phyloP scores from a whole-genome alignment of 2,329 filamentous ascomycete species.

The Westerdykella ornata region DNA sequence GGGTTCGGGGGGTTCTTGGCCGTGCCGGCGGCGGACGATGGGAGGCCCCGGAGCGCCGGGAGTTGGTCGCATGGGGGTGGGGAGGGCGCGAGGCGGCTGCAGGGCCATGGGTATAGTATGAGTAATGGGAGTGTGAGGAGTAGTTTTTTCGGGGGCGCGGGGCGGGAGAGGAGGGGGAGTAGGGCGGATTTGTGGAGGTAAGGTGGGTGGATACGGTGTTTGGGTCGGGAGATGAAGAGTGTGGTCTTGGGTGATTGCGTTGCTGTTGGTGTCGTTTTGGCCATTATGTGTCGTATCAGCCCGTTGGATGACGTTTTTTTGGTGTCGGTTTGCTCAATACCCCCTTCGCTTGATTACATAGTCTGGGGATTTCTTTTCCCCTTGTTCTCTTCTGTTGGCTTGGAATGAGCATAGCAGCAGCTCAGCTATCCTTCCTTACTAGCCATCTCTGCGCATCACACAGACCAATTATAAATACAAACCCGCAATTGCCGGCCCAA shows the following conservation, averaged over 20 bases:
- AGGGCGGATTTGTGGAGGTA: slow-evolving; percentile 34
- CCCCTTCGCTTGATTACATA: slow-evolving; percentile 3
- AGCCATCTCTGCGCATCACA: no score
- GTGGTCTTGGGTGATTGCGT: no score
- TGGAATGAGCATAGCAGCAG: no score
- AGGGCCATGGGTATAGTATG: slow-evolving; percentile 22
- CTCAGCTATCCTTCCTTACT: no score
- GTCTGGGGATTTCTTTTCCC: no score
- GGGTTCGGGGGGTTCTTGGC: slow-evolving; percentile 61
- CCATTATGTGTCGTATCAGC: no score
- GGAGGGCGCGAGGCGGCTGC: slow-evolving; percentile 9
- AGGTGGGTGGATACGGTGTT: background rate
- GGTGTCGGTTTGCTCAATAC: slow-evolving; percentile 9
- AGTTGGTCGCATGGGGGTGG: slow-evolving; percentile 18
- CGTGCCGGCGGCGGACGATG: slow-evolving; percentile 44
- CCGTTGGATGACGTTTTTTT: no score
- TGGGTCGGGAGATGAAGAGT: background rate
- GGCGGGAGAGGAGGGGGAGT: slow-evolving; percentile 29
- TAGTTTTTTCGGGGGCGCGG: slow-evolving; percentile 30
- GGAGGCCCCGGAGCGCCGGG: slow-evolving; percentile 32
- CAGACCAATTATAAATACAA: no score
- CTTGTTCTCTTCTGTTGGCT: no score
- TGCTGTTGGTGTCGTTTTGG: background rate
- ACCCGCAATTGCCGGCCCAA: no score
- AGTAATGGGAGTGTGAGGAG: slow-evolving; percentile 16